Evolutionary conservation across 1,284 basidiomycete species (phyloP), one percentile per base, ranked within the genome.

Genomic region (Cryptococcus sp.): DNA sequence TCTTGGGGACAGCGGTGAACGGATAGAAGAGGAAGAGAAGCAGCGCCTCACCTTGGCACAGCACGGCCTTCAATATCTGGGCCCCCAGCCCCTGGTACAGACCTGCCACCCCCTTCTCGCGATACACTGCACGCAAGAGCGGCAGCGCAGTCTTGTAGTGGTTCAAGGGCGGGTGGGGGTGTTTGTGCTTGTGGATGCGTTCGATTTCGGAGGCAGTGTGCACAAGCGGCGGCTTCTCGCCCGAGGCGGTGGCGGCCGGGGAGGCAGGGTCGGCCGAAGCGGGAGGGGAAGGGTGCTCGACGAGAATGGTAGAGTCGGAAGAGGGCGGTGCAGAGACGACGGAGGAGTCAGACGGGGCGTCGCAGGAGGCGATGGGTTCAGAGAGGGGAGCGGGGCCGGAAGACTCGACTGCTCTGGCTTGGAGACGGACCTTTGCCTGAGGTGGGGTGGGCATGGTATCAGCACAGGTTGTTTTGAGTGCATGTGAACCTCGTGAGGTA

Each of bases 371-470:
- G 37, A 44, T 46, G 23, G 21, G 23, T 39, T 52, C 38, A 7
- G 39, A 13, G 45, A 52, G 51, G 18, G 53, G 46, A 18, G 51
- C 24, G 11, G 52, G 42, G 18, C 37, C 54, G 50, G 47, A 24
- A 18, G 44, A 46, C 38, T 55, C 20, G 55, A n/a, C 6, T 50
- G 46, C 11, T 58, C 79, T 77, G 21, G 95, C 91, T 79, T 98
- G 96, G 33, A 99, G 88, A 46, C 95, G 86, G 42, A 98, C 91
- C 82, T 99, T 99, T 55, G 95, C 92, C 89, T 73, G 45, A 33
- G 20, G n/a, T n/a, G n/a, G 35, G 46, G 11, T n/a, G 12, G 18
- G 43, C 24, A 13, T 50, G 40, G 21, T 15, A 11, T 8, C n/a
- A n/a, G n/a, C n/a, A 40, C n/a, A 20, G 18, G 35, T 16, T 37